Evolutionary conservation across 192 early-diverging fungal species (phyloP).

Genomic region (Spizellomyces punctatus): DNA sequence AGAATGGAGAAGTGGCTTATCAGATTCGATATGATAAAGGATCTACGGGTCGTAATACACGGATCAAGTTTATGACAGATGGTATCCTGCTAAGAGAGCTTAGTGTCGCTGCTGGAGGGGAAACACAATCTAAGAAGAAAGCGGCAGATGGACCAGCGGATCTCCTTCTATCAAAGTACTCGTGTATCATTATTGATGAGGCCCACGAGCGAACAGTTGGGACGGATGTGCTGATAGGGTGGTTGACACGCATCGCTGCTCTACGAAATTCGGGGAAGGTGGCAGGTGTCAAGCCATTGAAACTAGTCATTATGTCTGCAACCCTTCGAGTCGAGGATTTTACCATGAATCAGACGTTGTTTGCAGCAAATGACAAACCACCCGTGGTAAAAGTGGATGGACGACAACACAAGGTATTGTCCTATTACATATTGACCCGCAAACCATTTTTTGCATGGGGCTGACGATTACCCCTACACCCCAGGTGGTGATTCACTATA

Average conservation of each 20-base stretch:
- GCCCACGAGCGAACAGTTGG: slow-evolving; percentile 98
- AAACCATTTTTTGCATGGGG: no score
- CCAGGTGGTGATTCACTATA: slow-evolving; percentile 86
- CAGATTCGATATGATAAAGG: slow-evolving; percentile 91
- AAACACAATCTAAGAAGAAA: background rate
- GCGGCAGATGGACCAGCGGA: slow-evolving; percentile 45
- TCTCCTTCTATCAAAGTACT: slow-evolving; percentile 89
- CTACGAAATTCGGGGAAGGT: slow-evolving; percentile 66
- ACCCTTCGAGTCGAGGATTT: slow-evolving; percentile 98
- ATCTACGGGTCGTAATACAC: slow-evolving; percentile 69
- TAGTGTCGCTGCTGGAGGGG: slow-evolving; percentile 28
- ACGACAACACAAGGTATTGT: slow-evolving; percentile 79
- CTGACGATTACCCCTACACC: no score
- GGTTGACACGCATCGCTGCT: slow-evolving; percentile 85
- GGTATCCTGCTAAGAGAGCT: slow-evolving; percentile 97
- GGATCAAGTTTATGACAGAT: slow-evolving; percentile 99
- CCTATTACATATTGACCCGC: background rate
- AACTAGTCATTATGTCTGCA: slow-evolving; percentile 98
- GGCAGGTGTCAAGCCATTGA: slow-evolving; percentile 67
- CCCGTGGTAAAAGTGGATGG: slow-evolving; percentile 92
- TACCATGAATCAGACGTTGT: slow-evolving; percentile 79
- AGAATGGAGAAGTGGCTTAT: slow-evolving; percentile 70
- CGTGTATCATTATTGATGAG: slow-evolving; percentile 96
- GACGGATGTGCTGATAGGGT: slow-evolving; percentile 97
- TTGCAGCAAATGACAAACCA: slow-evolving; percentile 58